These are phyloP conservation scores for Potentilla sterilis DNA, from an alignment of 306 rosid genomes.

Conservation along the genomic window DNA sequence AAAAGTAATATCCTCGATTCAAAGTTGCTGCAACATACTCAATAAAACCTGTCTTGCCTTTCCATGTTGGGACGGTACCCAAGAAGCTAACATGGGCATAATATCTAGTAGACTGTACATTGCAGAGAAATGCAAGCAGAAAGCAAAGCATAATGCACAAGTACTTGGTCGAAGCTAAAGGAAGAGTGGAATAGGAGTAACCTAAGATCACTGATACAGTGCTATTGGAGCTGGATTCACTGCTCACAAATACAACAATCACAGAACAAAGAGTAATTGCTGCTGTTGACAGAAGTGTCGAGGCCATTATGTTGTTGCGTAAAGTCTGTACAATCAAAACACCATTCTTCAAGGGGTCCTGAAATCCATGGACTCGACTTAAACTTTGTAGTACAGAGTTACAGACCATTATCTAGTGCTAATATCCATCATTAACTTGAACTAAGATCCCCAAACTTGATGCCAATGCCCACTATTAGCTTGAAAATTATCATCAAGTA, in stretches of 20 bases:
- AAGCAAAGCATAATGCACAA: slow-evolving; percentile 69
- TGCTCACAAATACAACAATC: slow-evolving; percentile 38
- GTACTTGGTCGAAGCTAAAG: slow-evolving; percentile 46
- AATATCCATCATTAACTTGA: neutral
- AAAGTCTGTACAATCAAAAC: slow-evolving; percentile 42
- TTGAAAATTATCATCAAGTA: neutral
- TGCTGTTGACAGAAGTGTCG: slow-evolving; percentile 45
- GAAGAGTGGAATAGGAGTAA: slow-evolving; percentile 16
- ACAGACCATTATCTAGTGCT: neutral
- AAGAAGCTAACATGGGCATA: slow-evolving; percentile 81
- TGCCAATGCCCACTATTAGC: neutral
- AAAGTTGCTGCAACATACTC: slow-evolving; percentile 41
- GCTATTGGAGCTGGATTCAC: slow-evolving; percentile 32
- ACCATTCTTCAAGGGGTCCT: slow-evolving; percentile 45
- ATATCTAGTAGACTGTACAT: slow-evolving; percentile 77
- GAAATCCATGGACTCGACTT: slow-evolving; percentile 22
- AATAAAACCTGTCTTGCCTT: slow-evolving; percentile 41
- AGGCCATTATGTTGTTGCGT: slow-evolving; percentile 44
- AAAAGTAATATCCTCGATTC: slow-evolving; percentile 67
- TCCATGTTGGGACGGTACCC: slow-evolving; percentile 63
- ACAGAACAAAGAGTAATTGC: slow-evolving; percentile 37
- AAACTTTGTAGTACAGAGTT: neutral
- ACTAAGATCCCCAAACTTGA: neutral
- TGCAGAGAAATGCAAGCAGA: slow-evolving; percentile 78
- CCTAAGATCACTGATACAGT: slow-evolving; percentile 21